phyloP scores from a whole-genome alignment of 108 stramenopile genomes.

The Aureococcus anophagefferens region DNA sequence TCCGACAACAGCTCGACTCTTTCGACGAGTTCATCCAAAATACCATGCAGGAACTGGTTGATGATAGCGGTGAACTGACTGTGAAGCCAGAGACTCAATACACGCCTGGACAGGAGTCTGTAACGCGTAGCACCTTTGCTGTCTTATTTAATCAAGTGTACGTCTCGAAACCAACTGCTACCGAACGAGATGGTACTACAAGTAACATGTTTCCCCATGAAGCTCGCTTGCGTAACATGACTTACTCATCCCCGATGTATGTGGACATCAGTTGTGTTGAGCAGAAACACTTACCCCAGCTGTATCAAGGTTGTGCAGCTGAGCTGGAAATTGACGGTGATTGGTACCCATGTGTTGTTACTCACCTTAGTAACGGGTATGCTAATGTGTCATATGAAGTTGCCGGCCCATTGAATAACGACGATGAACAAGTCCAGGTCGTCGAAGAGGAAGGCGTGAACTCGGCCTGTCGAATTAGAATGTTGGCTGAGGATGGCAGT shows the following conservation, averaged over 20 bases:
- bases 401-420: no score
- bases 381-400: no score
- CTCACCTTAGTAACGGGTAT: no score
- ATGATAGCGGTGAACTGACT: constrained; percentile 79
- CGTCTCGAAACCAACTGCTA: constrained; percentile 74
- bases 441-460: no score
- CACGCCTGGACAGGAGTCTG: constrained; percentile 67
- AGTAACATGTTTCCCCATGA: constrained; percentile 96
- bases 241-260: constrained; percentile 88
- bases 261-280: constrained; percentile 41
- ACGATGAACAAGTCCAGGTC: no score
- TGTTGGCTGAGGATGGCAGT: no score
- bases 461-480: no score
- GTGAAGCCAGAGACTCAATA: constrained; percentile 85
- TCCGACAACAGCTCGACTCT: constrained; percentile 96
- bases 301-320: not conserved
- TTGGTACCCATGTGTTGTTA: no score
- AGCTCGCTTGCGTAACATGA: constrained; percentile 87
- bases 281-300: not conserved
- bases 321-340: no score
- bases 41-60: constrained; percentile 94
- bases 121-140: constrained; percentile 57
- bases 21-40: constrained; percentile 97
- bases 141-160: constrained; percentile 96
- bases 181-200: constrained; percentile 77